Conservation (phyloP, 2,329 filamentous ascomycete species). For the Lasiodiplodia hormozganensis region DNA sequence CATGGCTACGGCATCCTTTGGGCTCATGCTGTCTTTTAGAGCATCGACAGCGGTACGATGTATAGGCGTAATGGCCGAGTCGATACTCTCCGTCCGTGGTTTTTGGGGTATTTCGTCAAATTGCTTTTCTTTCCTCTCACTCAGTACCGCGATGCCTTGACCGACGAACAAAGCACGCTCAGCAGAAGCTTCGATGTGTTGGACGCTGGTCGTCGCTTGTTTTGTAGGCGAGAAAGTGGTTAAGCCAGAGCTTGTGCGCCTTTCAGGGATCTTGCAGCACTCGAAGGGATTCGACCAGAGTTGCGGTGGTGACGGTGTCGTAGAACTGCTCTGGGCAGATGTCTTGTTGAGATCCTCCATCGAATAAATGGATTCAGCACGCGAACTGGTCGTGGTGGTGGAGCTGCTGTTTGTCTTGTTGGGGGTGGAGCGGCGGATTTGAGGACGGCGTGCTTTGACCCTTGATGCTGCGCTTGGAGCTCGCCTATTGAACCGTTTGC, state of each 20-base stretch:
- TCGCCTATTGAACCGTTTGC: slow-evolving; percentile 14
- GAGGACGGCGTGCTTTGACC: slow-evolving; percentile 3
- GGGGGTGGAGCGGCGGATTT: not conserved
- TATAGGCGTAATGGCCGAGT: not conserved
- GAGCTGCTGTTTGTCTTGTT: slow-evolving; percentile 1
- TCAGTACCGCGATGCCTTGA: not conserved
- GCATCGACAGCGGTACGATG: slow-evolving; percentile 2
- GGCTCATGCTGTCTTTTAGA: slow-evolving; percentile 3
- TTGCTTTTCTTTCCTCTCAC: not conserved
- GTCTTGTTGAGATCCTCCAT: slow-evolving; percentile 19
- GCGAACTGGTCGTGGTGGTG: slow-evolving; percentile 3
- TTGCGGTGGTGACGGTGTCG: slow-evolving; percentile 1
- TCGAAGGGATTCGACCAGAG: slow-evolving; percentile 15
- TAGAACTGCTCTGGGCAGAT: not conserved
- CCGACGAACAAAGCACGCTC: not conserved
- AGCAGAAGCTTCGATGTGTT: slow-evolving; percentile 10
- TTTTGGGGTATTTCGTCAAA: not conserved
- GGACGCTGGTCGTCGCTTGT: slow-evolving; percentile 23
- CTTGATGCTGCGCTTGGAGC: slow-evolving; percentile 14
- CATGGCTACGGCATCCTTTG: not conserved
- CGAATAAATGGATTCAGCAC: slow-evolving; percentile 7
- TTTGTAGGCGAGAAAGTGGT: slow-evolving; percentile 15
- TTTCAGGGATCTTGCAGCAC: not conserved
- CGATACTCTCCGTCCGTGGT: not conserved
- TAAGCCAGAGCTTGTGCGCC: slow-evolving; percentile 10